phyloP scores from a whole-genome alignment of 73 alveolate species.

The Uronychia binucleata region DNA sequence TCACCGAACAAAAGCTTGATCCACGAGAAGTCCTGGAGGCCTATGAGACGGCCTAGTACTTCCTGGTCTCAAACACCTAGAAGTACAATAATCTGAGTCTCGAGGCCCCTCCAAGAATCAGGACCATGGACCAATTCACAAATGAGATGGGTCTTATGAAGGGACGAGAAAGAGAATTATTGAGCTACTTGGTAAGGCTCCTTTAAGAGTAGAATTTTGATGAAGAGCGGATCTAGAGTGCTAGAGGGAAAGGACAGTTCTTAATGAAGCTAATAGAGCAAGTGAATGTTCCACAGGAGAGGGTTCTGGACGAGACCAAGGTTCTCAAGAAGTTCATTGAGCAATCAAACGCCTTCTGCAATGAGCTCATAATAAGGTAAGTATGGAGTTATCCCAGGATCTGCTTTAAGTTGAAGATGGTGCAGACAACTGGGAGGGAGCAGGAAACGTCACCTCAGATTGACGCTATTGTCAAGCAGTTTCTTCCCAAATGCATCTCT shows the following conservation, averaged over 20 bases:
- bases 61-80: slow-evolving; percentile 3
- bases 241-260: neutral
- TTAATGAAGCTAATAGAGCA: slow-evolving; percentile 9
- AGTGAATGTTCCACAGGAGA: neutral
- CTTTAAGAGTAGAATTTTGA: no score
- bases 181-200: slow-evolving; percentile 2
- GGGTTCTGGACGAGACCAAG: neutral
- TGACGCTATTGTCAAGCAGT: neutral
- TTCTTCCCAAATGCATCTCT: neutral
- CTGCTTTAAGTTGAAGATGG: slow-evolving; percentile 9
- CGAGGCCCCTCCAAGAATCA: neutral
- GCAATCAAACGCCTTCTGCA: neutral
- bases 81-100: slow-evolving; percentile 4
- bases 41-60: slow-evolving; percentile 15
- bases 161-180: slow-evolving; percentile 4
- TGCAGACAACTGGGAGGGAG: neutral
- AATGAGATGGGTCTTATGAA: neutral
- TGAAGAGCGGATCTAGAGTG: neutral
- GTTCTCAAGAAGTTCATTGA: neutral
- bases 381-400: no score
- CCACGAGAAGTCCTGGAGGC: slow-evolving; percentile 2
- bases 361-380: neutral
- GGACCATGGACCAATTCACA: neutral
- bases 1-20: slow-evolving; percentile 14
- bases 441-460: neutral